These are phyloP conservation scores for Dacryopinax spathularia DNA, from an alignment of 768 basidiomycete species.

Conservation along the genomic window DNA sequence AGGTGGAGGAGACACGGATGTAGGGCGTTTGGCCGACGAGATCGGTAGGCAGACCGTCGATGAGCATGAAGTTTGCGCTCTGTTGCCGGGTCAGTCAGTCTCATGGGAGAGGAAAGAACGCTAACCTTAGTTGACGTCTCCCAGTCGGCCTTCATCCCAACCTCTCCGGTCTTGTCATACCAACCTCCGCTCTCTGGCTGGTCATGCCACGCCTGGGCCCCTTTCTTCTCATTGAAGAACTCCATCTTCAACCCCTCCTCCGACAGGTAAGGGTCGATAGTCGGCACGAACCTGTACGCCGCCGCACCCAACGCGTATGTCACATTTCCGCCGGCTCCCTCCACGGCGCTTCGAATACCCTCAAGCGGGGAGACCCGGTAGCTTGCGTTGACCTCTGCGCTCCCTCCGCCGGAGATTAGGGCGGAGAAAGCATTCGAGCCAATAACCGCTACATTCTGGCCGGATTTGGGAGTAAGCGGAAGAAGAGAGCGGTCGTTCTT, in stretches of 20 bases:
- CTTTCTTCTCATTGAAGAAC: constrained; percentile 7
- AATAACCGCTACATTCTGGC: neutral
- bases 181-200: neutral
- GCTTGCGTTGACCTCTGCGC: neutral
- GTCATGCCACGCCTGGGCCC: neutral
- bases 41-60: constrained; percentile 14
- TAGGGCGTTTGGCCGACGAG: neutral
- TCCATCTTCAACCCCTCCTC: constrained; percentile 7
- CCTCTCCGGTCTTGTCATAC: neutral
- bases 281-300: constrained; percentile 12
- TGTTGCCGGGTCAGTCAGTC: neutral
- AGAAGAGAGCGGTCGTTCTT: neutral
- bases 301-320: constrained; percentile 9
- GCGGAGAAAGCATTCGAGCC: neutral
- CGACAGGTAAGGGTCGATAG: constrained; percentile 10
- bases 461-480: neutral
- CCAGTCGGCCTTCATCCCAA: neutral
- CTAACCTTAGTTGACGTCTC: neutral
- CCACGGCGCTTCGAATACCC: constrained; percentile 20
- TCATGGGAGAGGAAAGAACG: neutral
- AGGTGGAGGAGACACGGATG: constrained; percentile 30
- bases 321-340: constrained; percentile 12
- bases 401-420: neutral
- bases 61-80: neutral
- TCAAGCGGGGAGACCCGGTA: constrained; percentile 18